These are phyloP conservation scores for Chaetomiaceae sp. DNA, from an alignment of 2,329 filamentous ascomycete genomes.

Conservation along the genomic window DNA sequence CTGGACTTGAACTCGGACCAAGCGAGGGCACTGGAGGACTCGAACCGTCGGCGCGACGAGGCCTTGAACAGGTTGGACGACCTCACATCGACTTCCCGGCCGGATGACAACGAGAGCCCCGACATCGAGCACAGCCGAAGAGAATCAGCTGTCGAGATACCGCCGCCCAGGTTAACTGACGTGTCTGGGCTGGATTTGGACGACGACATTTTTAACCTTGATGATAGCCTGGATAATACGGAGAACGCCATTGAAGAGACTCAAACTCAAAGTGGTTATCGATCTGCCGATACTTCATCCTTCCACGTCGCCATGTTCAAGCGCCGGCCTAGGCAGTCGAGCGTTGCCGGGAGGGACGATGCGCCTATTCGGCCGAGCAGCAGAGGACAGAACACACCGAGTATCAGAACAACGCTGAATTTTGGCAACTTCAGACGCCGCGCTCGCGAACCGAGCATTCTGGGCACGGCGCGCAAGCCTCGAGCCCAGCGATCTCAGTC, in stretches of 20 bases:
- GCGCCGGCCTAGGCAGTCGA: slow-evolving; percentile 45
- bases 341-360: slow-evolving; percentile 47
- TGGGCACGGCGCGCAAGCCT: slow-evolving; percentile 47
- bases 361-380: slow-evolving; percentile 51
- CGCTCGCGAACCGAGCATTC: slow-evolving; percentile 56
- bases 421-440: slow-evolving; percentile 55
- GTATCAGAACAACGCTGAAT: slow-evolving; percentile 48
- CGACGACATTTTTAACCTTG: slow-evolving; percentile 44
- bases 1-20: slow-evolving; percentile 20
- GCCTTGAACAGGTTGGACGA: slow-evolving; percentile 36
- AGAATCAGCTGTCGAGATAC: slow-evolving; percentile 30
- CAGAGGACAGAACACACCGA: slow-evolving; percentile 43
- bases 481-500: slow-evolving; percentile 24
- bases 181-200: slow-evolving; percentile 46
- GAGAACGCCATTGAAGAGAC: slow-evolving; percentile 29
- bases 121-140: slow-evolving; percentile 37
- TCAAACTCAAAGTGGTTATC: slow-evolving; percentile 28
- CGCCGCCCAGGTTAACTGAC: slow-evolving; percentile 31
- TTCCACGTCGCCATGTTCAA: slow-evolving; percentile 45
- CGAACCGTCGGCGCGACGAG: slow-evolving; percentile 32
- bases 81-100: slow-evolving; percentile 27
- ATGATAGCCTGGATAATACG: slow-evolving; percentile 35
- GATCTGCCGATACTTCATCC: slow-evolving; percentile 42
- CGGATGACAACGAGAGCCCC: slow-evolving; percentile 17
- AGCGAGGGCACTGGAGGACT: slow-evolving; percentile 23